Evolutionary conservation across 2,329 filamentous ascomycete species (phyloP), one percentile per base, ranked within the genome.

Genomic region (Claviceps digitariae): DNA sequence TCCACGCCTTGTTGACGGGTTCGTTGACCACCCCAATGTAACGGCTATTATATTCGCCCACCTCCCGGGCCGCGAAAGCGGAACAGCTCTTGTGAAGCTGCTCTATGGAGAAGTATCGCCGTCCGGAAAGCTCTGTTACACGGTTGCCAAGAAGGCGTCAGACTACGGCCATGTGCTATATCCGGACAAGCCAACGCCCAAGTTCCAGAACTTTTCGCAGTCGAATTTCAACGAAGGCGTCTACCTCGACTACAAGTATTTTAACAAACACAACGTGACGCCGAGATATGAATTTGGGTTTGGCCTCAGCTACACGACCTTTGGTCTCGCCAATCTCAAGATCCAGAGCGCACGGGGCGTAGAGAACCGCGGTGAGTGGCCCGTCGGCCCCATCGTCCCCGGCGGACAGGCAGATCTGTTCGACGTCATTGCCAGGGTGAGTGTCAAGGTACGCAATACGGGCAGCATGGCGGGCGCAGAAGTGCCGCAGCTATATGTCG

Each of bases 11-110:
- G 75, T 85, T 0, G 81, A 84, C 55, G 67, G 69, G 1, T 86
- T 79, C 69, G 71, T 81, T 55, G 76, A 84, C 49, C 74, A 86
- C 54, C 68, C 73, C 8, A 85, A 86, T 56, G 74, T 86, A 36
- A 84, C 81, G 0, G 81, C 75, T 1, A 68, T 86, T 17, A 70
- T 86, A 0, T 80, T 80, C 57, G 82, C 79, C 4, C 82, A 84
- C 59, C 68, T 84, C 0, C 82, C 82, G 0, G 83, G 83, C 0
- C 79, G 86, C 60, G 78, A 83, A 53, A 78, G 76, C 1, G 83
- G 83, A 0, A 66, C 68, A 1, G 75, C 79, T 0, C 60, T 83
- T 6, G 74, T 76, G 0, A 71, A 74, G 0, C 62, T 84, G 8
- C 68, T 84, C 0, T 83, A 82, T 58, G 81, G 81, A 25, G 70